These are phyloP conservation scores for Botrytis galanthina DNA, from an alignment of 2,329 filamentous ascomycete genomes.

Conservation along the genomic window DNA sequence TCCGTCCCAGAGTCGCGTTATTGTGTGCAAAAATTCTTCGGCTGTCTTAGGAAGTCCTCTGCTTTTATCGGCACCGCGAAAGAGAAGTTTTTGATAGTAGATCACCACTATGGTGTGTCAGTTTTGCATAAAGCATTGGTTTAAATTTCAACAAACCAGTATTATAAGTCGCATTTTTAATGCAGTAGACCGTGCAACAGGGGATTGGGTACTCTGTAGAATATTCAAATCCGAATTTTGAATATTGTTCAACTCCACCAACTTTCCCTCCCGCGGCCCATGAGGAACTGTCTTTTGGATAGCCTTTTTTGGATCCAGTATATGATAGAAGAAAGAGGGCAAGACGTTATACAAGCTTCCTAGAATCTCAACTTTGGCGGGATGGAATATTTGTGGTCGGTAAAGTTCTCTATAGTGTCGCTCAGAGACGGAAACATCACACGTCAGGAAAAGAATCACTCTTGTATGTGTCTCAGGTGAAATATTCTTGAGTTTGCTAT, in stretches of 20 bases:
- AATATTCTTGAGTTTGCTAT: too few relatives aligned
- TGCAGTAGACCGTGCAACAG: background rate
- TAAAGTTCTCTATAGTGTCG: accelerated
- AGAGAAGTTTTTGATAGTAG: background rate
- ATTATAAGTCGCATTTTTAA: background rate
- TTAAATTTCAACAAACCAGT: background rate
- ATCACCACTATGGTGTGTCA: background rate
- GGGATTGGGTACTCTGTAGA: background rate
- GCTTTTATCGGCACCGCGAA: background rate
- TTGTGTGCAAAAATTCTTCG: background rate
- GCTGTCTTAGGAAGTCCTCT: background rate
- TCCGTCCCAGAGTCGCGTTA: background rate
- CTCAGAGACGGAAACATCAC: too few relatives aligned
- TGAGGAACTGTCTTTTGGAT: background rate
- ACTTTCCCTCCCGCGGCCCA: background rate
- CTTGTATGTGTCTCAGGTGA: too few relatives aligned
- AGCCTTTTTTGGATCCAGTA: background rate
- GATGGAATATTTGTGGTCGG: too few relatives aligned
- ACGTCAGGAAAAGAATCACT: too few relatives aligned
- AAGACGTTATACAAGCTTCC: background rate
- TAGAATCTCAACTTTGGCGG: too few relatives aligned
- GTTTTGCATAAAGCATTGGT: accelerated
- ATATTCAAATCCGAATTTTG: background rate
- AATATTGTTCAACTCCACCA: background rate
- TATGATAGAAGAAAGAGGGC: background rate